Evolutionary conservation across 2,329 filamentous ascomycete genomes (phyloP), one percentile per base, ranked within the genome.

Genomic region (Leptographium galeiforme): DNA sequence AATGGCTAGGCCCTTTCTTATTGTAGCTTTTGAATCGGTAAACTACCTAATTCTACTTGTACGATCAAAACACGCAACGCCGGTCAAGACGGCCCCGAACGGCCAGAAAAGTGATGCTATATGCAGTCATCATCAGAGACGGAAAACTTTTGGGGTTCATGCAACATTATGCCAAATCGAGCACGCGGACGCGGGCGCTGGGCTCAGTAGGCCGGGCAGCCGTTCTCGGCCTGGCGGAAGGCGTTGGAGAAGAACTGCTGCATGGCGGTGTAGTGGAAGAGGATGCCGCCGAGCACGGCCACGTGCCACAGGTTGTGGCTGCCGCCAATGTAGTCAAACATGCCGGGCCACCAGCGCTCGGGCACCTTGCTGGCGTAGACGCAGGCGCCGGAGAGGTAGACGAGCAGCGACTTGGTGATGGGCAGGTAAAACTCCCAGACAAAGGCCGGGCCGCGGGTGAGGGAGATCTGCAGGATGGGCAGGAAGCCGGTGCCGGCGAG

Each of bases 291-390:
- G 33, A 98, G 73, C 12, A 98, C 93, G 8, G 93, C 93, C 38
- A 95, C 70, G 68, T 98, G 93, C 93, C 93, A 98, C 55, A 98
- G 82, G 68, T 98, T 98, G 70, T 98, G 93, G 67, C 88, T 94
- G 47, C 89, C 90, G 41, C 93, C 93, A 43, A 94, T 77, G 66
- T 97, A 97, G 68, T 98, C 93, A 62, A 98, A 98, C 65, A 85
- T 81, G 50, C 93, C 93, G 0, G 93, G 93, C 61, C 77, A 85
- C 86, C 89, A 98, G 57, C 90, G 78, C 72, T 98, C 93, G 2
- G 93, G 93, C 1, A 95, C 77, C 68, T 95, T 91, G 66, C 84
- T 89, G 11, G 90, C 90, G 65, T 98, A 98, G 50, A 98, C 77
- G 46, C 84, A 72, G 4, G 93, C 93, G 34, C 93, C 93, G 8